Conservation (phyloP, 2,329 filamentous ascomycete species). For the Pestalotiopsis sp. region DNA sequence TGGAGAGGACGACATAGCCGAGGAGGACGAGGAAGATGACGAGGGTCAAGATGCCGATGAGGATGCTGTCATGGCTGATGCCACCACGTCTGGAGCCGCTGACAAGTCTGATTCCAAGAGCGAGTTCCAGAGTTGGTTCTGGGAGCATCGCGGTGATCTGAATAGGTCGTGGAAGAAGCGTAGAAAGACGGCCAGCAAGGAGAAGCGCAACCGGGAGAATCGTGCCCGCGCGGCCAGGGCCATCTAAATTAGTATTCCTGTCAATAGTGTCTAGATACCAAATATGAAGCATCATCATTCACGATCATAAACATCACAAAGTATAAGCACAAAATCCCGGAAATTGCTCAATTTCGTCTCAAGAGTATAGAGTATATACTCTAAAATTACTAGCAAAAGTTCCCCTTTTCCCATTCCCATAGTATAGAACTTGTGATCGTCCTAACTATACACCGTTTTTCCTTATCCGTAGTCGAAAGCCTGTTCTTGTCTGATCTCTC, state of each 20-base stretch:
- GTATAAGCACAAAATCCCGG: no score
- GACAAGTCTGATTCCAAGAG: constrained; percentile 23
- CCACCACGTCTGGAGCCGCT: constrained; percentile 7
- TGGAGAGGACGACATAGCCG: constrained; percentile 35
- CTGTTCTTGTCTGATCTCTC: neutral
- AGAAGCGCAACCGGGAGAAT: constrained; percentile 69
- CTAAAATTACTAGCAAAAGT: no score
- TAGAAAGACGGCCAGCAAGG: constrained; percentile 64
- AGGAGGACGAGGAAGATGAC: constrained; percentile 46
- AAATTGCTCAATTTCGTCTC: no score
- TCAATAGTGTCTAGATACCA: neutral
- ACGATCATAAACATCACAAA: neutral
- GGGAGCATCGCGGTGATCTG: constrained; percentile 65
- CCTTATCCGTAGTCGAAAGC: neutral
- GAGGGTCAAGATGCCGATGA: constrained; percentile 17
- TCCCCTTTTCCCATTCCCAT: no score
- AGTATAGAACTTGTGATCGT: no score
- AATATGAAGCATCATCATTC: neutral
- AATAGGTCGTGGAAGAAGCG: constrained; percentile 69
- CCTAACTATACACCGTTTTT: neutral
- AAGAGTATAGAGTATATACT: no score
- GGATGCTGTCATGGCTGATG: constrained; percentile 21
- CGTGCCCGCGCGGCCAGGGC: constrained; percentile 52
- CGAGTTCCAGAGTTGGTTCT: constrained; percentile 70
- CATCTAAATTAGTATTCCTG: constrained; percentile 28